phyloP scores from a whole-genome alignment of 495 filamentous ascomycete genomes.

The Lophiotrema nucula region DNA sequence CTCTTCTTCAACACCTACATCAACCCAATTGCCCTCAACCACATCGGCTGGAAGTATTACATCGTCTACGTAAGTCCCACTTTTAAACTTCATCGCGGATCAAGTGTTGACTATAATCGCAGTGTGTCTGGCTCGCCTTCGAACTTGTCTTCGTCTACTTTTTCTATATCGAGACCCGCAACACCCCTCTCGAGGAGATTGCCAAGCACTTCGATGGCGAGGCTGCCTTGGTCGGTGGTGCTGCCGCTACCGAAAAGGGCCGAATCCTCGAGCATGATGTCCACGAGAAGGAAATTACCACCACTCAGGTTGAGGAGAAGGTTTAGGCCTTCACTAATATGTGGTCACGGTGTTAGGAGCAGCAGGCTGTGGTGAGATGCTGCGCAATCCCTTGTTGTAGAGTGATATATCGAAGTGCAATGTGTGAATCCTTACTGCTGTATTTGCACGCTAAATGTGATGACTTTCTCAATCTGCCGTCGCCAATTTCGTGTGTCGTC shows the following conservation, averaged over 20 bases:
- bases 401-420: too few relatives aligned
- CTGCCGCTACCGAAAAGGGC: slow-evolving; percentile 40
- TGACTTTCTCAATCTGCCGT: too few relatives aligned
- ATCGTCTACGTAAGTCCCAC: slow-evolving; percentile 30
- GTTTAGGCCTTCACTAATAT: too few relatives aligned
- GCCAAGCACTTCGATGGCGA: slow-evolving; percentile 49
- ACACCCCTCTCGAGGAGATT: slow-evolving; percentile 52
- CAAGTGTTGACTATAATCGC: slow-evolving; percentile 32
- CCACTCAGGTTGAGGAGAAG: slow-evolving; percentile 8
- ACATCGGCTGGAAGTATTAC: slow-evolving; percentile 35
- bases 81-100: too few relatives aligned
- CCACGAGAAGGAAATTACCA: slow-evolving; percentile 16
- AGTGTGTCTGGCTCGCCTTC: slow-evolving; percentile 44
- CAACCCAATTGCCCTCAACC: slow-evolving; percentile 30
- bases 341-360: too few relatives aligned
- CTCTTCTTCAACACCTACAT: slow-evolving; percentile 47
- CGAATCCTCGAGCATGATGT: slow-evolving; percentile 31
- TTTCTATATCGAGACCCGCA: slow-evolving; percentile 52
- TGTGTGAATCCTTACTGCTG: too few relatives aligned
- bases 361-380: too few relatives aligned
- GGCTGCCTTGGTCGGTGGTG: slow-evolving; percentile 41
- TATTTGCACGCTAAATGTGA: too few relatives aligned
- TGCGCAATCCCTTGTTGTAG: too few relatives aligned
- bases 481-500: too few relatives aligned
- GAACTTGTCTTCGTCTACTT: slow-evolving; percentile 48